Evolutionary conservation across 352 stramenopile genomes (phyloP).

Genomic region (Phytophthora rubi): DNA sequence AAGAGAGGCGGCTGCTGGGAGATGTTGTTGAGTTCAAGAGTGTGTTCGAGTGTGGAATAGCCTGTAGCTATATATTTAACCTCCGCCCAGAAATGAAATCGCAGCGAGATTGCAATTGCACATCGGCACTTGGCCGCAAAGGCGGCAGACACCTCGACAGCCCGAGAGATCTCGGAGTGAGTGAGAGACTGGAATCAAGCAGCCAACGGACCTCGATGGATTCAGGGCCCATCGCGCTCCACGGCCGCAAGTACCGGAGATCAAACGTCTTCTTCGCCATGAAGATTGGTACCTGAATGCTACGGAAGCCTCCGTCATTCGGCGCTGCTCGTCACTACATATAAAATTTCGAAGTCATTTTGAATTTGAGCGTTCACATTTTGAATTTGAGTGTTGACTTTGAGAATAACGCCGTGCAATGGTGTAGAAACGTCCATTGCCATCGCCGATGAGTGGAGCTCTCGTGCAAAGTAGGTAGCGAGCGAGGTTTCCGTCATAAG

Average conservation of each 20-base stretch:
- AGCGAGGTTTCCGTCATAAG: neutral
- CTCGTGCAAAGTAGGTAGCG: neutral
- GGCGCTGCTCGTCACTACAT: too few relatives aligned
- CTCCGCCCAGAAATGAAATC: conserved; percentile 6
- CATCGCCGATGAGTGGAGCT: neutral
- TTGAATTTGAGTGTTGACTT: too few relatives aligned
- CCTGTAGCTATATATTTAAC: conserved; percentile 28
- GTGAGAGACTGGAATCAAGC: too few relatives aligned
- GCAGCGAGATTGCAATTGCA: conserved; percentile 16
- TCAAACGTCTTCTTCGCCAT: neutral
- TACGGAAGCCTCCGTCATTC: too few relatives aligned
- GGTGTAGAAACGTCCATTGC: neutral
- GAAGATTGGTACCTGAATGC: neutral
- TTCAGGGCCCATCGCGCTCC: neutral
- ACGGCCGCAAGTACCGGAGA: neutral
- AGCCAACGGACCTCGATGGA: neutral
- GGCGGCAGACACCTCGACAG: neutral
- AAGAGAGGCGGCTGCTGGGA: neutral
- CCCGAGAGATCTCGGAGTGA: neutral
- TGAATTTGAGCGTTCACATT: too few relatives aligned
- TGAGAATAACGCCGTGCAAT: too few relatives aligned
- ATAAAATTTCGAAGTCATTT: too few relatives aligned
- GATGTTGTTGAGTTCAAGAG: neutral
- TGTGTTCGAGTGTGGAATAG: conserved; percentile 18
- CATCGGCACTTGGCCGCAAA: neutral